Base-by-base conservation (phyloP, 306 rosid species). In the Begonia masoniana region DNA sequence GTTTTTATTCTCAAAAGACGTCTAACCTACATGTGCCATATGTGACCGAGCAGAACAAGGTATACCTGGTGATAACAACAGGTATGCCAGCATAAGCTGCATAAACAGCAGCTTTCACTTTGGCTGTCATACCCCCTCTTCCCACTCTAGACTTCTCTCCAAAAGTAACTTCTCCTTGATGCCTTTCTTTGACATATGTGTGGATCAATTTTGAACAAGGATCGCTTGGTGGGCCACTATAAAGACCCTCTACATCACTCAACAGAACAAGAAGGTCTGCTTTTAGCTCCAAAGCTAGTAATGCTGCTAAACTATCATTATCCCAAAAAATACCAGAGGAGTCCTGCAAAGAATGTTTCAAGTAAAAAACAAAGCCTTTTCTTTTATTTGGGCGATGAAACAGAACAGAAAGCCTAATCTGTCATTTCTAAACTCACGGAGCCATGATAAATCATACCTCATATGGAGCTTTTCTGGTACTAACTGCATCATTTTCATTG, bases 171-270 rank as follows among this genome's bases (percentile, higher is more conserved):
- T 84, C 80, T 15, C 58, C 66, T 55, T 77, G 83, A 73, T 84
- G 96, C 51, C 73, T 88, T 57, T 88, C 87, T 60, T 75, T 84
- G 26, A 84, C 68, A 39, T 81, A 84, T 15, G 95, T 88, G 41
- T 82, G 83, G 55, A 88, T 84, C 43, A 88, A 63, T 77, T 75
- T 88, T 15, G 96, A 88, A 39, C 71, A 79, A 15, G 95, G 92
- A 54, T 88, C 92, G 26, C 54, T 51, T 10, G 96, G 95, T 62
- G 96, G 96, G 42, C 95, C 94, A 59, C 64, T 75, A 13, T 88
- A 84, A 31, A 88, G 85, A 36, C 95, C 95, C 60, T 88, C 96
- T n/a, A 88, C 96, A 73, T 88, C 96, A 62, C 95, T 88, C 74
- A 88, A 51, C 51, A 88, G 47, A 62, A 88, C 88, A 23, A 88